Evolutionary conservation across 768 basidiomycete genomes (phyloP), one percentile per base, ranked within the genome.

Genomic region (Mycena indigotica): DNA sequence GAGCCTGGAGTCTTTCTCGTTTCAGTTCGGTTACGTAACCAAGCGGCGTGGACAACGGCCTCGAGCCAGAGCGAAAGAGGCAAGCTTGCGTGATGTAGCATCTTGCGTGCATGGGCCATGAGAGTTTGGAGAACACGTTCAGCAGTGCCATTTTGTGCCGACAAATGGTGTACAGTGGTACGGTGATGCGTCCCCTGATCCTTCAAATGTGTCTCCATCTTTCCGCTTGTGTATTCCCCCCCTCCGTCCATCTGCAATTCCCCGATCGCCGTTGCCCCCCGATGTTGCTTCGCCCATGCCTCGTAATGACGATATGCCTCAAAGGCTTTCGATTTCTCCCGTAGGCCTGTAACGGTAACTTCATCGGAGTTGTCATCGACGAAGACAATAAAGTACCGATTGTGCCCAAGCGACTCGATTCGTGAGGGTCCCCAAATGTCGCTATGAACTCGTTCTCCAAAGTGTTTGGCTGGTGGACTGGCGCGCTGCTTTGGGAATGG

Each of bases 141-240:
- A 0, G 72, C 70, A 4, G 70, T 35, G 4, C 72, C 69, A 35
- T 73, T 73, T 46, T 71, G 66, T n/a, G 69, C 52, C 0, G 66
- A 68, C 0, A 53, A 65, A 28, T 65, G 26, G 1, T 58, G 65
- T 0, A 58, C 56, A 29, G 68, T 69, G n/a, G 51, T 39, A 3
- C 26, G 21, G 0, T 48, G 61, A 2, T 30, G 46, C 1, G 52
- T 66, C 0, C 65, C 65, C 21, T 66, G 38, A 0, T 48, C 19
- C 1, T 60, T 35, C 1, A 69, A 55, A n/a, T 54, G 56, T 0
- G 32, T n/a, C 2, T 44, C 59, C n/a, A 70, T 63, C 2, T 39
- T 26, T 1, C 65, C 29, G 39, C 61, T 64, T 15, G 63, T 53
- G 49, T 61, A 70, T 55, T 73, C 69, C 0, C 67, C 64, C 3